phyloP scores from a whole-genome alignment of 2,329 filamentous ascomycete species.

The Drechslerella dactyloides region DNA sequence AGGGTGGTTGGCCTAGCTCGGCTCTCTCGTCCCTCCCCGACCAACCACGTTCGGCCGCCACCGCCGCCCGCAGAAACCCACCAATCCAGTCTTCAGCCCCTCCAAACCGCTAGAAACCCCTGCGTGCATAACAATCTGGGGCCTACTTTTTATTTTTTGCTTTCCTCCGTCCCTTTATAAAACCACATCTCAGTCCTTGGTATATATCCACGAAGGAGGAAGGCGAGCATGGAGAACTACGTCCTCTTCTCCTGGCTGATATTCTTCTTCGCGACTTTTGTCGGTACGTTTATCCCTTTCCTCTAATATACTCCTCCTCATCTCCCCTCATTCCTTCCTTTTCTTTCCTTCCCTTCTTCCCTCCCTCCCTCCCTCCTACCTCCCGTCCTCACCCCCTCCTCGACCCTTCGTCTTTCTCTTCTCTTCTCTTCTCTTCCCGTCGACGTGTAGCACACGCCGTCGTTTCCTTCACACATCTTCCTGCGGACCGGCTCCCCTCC shows the following conservation, averaged over 20 bases:
- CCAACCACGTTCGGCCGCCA: conserved; percentile 10
- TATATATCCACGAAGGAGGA: conserved; percentile 9
- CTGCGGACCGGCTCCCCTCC: conserved; percentile 12
- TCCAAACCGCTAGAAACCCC: conserved; percentile 6
- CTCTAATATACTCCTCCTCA: neutral
- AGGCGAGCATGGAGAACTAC: conserved; percentile 46
- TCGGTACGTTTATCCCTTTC: conserved; percentile 29
- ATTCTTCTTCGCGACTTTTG: conserved; percentile 49
- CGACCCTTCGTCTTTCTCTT: neutral
- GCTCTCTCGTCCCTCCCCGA: neutral
- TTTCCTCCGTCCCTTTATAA: conserved; percentile 1
- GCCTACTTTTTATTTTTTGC: conserved; percentile 4
- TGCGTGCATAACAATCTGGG: conserved; percentile 9
- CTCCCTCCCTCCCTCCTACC: neutral
- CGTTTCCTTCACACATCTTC: conserved; percentile 10
- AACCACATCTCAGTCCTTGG: neutral
- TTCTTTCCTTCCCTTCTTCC: conserved; percentile 1
- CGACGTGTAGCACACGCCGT: neutral
- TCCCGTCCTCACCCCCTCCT: neutral
- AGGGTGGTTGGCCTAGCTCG: neutral
- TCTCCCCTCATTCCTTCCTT: conserved; percentile 6
- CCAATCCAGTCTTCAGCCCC: conserved; percentile 14
- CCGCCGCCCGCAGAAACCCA: conserved; percentile 4
- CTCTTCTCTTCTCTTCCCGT: neutral
- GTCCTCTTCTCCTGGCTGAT: conserved; percentile 50